Conservation (phyloP, 805 yeast genomes). For the Kuraishia piskuri region DNA sequence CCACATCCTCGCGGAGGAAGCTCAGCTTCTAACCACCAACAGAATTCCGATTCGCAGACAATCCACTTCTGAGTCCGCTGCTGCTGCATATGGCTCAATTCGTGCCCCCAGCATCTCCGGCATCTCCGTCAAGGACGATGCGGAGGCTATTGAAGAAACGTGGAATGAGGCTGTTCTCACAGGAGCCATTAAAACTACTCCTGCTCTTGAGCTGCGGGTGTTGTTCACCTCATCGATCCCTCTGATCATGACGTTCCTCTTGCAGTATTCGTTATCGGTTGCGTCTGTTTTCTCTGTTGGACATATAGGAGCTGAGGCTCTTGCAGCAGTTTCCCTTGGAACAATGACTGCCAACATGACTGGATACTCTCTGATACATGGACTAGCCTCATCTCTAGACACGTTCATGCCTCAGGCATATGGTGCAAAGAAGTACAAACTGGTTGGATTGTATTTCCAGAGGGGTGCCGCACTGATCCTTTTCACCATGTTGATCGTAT, state of each 20-base stretch:
- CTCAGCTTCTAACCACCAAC: conserved; percentile 17
- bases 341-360: conserved; percentile 49
- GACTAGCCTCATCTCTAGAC: conserved; percentile 48
- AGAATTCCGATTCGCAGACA: conserved; percentile 16
- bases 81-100: conserved; percentile 1
- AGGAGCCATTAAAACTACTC: conserved; percentile 4
- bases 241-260: conserved; percentile 41
- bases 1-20: conserved; percentile 18
- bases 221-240: conserved; percentile 36
- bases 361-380: conserved; percentile 47
- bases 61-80: conserved; percentile 4
- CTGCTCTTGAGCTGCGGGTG: conserved; percentile 13
- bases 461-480: conserved; percentile 40
- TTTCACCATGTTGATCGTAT: conserved; percentile 43
- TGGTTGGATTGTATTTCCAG: conserved; percentile 43
- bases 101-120: conserved; percentile 6
- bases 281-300: conserved; percentile 71
- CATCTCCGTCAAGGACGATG: conserved; percentile 9
- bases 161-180: conserved; percentile 4
- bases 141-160: conserved; percentile 17
- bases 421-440: conserved; percentile 41
- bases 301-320: conserved; percentile 47
- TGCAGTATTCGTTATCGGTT: conserved; percentile 60
- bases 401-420: conserved; percentile 55
- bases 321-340: conserved; percentile 53